Conservation (phyloP, 2,329 filamentous ascomycete genomes). For the Pseudohalonectria lignicola region DNA sequence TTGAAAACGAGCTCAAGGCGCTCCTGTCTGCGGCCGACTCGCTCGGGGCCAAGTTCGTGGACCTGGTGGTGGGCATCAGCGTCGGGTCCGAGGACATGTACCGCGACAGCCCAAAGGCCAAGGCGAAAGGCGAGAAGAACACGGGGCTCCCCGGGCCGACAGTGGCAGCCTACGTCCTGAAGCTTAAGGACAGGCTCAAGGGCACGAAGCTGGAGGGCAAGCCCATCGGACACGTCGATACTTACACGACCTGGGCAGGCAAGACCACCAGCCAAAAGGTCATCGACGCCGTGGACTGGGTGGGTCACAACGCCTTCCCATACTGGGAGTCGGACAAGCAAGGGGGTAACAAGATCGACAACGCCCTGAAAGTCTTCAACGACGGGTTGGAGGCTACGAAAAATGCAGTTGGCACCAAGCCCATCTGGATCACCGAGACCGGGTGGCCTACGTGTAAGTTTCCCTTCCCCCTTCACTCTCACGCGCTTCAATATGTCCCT, state of each 20-base stretch:
- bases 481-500: too few relatives aligned
- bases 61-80: constrained; percentile 69
- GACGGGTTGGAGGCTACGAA: constrained; percentile 51
- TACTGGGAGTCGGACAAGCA: constrained; percentile 65
- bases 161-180: constrained; percentile 60
- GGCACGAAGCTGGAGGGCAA: constrained; percentile 44
- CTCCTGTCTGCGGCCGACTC: constrained; percentile 56
- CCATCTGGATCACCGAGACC: constrained; percentile 80
- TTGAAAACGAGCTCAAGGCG: constrained; percentile 65
- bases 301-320: constrained; percentile 71
- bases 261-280: constrained; percentile 26
- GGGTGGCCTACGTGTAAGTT: constrained; percentile 57
- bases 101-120: constrained; percentile 60
- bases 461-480: background rate
- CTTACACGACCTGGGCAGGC: constrained; percentile 65
- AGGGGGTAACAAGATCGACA: constrained; percentile 46
- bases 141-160: too few relatives aligned
- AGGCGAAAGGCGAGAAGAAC: constrained; percentile 50
- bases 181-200: constrained; percentile 52
- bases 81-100: constrained; percentile 83
- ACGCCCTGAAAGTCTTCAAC: constrained; percentile 57
- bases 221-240: constrained; percentile 66
- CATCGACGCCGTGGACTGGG: constrained; percentile 60
- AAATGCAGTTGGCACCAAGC: constrained; percentile 50
- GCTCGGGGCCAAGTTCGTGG: constrained; percentile 56